Conservation (phyloP, 2,329 filamentous ascomycete genomes). For the Hymenoscyphus repandus region DNA sequence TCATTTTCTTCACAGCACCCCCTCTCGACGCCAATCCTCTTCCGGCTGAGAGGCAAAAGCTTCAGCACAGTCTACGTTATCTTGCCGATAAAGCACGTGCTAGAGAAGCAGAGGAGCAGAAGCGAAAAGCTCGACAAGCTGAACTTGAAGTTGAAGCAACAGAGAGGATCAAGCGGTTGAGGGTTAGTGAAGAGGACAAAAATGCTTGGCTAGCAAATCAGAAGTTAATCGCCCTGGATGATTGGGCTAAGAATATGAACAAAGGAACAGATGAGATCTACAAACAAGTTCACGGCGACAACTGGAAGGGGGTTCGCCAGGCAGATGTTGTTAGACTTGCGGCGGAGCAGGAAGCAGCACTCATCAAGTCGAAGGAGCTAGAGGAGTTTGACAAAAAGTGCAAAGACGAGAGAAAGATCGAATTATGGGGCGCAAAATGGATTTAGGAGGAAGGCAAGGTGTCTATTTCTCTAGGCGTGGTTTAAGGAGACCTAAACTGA, state of each 20-base stretch:
- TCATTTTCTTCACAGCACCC: constrained; percentile 64
- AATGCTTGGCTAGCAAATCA: constrained; percentile 15
- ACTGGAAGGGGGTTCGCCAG: constrained; percentile 23
- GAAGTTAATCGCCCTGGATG: constrained; percentile 16
- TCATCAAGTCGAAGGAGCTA: constrained; percentile 11
- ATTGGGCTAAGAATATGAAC: constrained; percentile 22
- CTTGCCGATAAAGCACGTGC: constrained; percentile 39
- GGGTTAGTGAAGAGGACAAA: constrained; percentile 14
- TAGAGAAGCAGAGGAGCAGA: constrained; percentile 32
- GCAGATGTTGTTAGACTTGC: constrained; percentile 13
- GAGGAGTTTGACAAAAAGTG: constrained; percentile 13
- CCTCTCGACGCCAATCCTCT: constrained; percentile 44
- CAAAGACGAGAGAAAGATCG: constrained; percentile 16
- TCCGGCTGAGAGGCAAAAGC: constrained; percentile 23
- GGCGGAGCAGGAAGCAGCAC: constrained; percentile 14
- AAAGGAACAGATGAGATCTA: constrained; percentile 27
- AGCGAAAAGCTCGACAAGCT: constrained; percentile 25
- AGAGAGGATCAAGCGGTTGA: constrained; percentile 21
- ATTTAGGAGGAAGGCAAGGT: constrained; percentile 10
- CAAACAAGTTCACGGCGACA: constrained; percentile 24
- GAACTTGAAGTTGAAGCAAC: constrained; percentile 28
- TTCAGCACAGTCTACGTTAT: constrained; percentile 46
- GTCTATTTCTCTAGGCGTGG: neutral
- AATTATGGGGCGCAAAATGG: constrained; percentile 22
- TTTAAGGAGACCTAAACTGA: neutral